These are phyloP conservation scores for Aspergillus pseudonomiae DNA, from an alignment of 2,329 filamentous ascomycete genomes.

Conservation along the genomic window DNA sequence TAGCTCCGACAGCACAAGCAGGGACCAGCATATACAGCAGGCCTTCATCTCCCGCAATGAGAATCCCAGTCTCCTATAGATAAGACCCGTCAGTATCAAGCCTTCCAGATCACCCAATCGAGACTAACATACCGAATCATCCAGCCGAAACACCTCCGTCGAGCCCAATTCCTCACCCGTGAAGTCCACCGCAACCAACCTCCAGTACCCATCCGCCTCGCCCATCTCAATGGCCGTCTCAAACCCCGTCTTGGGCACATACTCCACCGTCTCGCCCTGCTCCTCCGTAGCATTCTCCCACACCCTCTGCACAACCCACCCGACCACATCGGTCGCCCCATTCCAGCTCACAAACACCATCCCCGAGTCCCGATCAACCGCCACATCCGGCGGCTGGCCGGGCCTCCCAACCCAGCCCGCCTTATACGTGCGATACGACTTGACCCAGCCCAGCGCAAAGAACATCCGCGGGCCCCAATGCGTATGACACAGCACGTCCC, in stretches of 20 bases:
- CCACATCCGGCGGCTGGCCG: constrained; percentile 22
- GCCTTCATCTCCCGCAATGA: neutral
- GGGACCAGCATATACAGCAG: constrained; percentile 12
- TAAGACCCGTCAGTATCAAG: neutral
- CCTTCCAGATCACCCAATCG: neutral
- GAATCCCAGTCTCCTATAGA: neutral
- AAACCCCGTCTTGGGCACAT: neutral
- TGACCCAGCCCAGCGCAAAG: constrained; percentile 20
- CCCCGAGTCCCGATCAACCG: constrained; percentile 7
- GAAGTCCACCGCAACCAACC: constrained; percentile 23
- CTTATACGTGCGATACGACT: constrained; percentile 36
- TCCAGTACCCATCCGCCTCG: constrained; percentile 18
- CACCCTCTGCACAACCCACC: neutral
- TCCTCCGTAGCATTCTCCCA: neutral
- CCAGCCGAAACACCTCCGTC: constrained; percentile 18
- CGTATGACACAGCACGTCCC: constrained; percentile 32
- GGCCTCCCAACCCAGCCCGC: constrained; percentile 24
- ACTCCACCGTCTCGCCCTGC: neutral
- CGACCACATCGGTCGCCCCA: constrained; percentile 37
- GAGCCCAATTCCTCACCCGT: constrained; percentile 24
- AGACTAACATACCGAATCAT: neutral
- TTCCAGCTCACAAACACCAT: constrained; percentile 44
- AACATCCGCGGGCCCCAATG: constrained; percentile 27
- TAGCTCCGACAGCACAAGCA: constrained; percentile 10
- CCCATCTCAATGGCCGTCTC: constrained; percentile 16